A percentile compares a stretch with the other conserved stretches of the same genome.
Conservation (phyloP, 176 grass and related monocot species). For the Pontederia paniculata region DNA sequence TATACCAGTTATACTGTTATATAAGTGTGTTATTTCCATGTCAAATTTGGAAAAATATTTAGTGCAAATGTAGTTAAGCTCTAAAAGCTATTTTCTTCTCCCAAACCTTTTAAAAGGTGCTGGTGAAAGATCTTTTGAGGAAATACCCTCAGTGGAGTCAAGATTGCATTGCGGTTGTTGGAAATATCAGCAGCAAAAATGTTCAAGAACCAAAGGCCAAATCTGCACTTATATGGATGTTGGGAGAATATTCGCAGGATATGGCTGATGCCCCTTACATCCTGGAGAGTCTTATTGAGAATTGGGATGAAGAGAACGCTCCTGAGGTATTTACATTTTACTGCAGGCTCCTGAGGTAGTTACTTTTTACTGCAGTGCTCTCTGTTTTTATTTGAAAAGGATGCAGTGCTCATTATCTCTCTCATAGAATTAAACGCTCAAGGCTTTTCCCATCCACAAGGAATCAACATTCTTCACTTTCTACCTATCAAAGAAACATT, state of each 20-base stretch:
- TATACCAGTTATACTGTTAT: not conserved
- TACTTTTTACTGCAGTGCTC: not conserved
- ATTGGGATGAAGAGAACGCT: conserved; percentile 91
- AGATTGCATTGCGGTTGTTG: conserved; percentile 99
- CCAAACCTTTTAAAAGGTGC: conserved; percentile 42
- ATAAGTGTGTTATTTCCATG: not conserved
- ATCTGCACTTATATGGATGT: conserved; percentile 98
- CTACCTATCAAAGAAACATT: no score
- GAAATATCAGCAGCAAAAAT: conserved; percentile 98
- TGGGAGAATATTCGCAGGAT: conserved; percentile 99
- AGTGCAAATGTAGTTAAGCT: not conserved
- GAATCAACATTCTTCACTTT: no score
- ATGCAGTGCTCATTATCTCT: no score
- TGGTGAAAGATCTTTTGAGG: conserved; percentile 96
- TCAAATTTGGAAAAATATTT: not conserved
- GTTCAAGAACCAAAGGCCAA: conserved; percentile 98
- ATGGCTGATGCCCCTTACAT: conserved; percentile 94
- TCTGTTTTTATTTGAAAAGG: no score
- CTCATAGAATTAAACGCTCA: no score
- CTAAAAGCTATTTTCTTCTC: not conserved
- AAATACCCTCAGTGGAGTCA: conserved; percentile 99
- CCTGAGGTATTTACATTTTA: conserved; percentile 45
- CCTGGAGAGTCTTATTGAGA: conserved; percentile 78
- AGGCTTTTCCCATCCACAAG: no score
- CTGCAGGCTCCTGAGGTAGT: conserved; percentile 64